These are phyloP conservation scores for Phoma herbarum DNA, from an alignment of 2,329 filamentous ascomycete genomes.

Conservation along the genomic window DNA sequence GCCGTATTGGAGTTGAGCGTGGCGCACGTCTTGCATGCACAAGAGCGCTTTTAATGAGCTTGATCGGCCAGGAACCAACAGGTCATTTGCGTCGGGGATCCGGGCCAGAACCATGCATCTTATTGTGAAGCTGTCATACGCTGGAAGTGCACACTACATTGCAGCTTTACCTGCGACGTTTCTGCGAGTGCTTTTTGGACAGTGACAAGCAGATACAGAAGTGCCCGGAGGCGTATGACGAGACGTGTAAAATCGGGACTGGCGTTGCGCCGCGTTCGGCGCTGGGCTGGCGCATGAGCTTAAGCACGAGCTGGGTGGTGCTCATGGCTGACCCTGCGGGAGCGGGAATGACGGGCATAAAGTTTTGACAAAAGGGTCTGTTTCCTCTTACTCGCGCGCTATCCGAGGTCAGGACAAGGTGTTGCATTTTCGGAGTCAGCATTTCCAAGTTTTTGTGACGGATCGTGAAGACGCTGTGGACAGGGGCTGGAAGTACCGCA, in stretches of 20 bases:
- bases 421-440: neutral
- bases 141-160: slow-evolving; percentile 23
- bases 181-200: slow-evolving; percentile 22
- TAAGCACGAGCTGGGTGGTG: slow-evolving; percentile 26
- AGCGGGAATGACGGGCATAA: slow-evolving; percentile 53
- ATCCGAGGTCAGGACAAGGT: slow-evolving; percentile 27
- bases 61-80: slow-evolving; percentile 39
- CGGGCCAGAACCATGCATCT: slow-evolving; percentile 39
- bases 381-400: slow-evolving; percentile 30
- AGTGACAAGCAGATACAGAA: slow-evolving; percentile 25
- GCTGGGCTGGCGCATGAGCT: slow-evolving; percentile 38
- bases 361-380: slow-evolving; percentile 46
- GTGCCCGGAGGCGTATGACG: slow-evolving; percentile 30
- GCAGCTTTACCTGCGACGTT: slow-evolving; percentile 12
- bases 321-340: slow-evolving; percentile 44
- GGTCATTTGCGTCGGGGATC: slow-evolving; percentile 39
- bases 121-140: slow-evolving; percentile 24
- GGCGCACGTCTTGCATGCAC: slow-evolving; percentile 32
- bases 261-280: slow-evolving; percentile 37
- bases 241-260: slow-evolving; percentile 34
- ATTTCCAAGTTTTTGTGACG: slow-evolving; percentile 14
- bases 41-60: slow-evolving; percentile 29
- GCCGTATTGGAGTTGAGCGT: slow-evolving; percentile 24
- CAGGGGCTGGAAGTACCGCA: slow-evolving; percentile 16
- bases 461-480: slow-evolving; percentile 16